Base-by-base conservation (phyloP, 305 asterid species). In the Fraxinus sp. region DNA sequence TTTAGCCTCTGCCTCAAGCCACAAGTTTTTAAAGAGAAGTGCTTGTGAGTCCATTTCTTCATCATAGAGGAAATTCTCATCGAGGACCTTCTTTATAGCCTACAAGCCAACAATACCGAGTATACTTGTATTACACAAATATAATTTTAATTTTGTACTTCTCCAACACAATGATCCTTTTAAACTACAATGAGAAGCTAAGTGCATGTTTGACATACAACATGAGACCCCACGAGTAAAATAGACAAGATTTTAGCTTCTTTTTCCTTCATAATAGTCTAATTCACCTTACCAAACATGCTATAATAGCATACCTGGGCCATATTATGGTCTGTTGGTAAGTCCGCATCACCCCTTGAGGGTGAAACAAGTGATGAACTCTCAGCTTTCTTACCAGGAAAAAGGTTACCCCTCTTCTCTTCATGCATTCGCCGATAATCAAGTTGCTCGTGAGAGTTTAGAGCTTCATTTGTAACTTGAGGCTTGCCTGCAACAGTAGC, bases 1-100 rank as follows among this genome's bases (percentile, higher is more conserved):
- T 85, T 90, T 90, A 75, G 98, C 98, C 88, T 96, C 99, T 0
- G 99, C 95, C 81, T 96, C 97, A 3, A 94, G 97, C 99, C 99
- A 96, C 86, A 94, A 82, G 86, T 77, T 94, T 89, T 93, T 94
- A 86, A 91, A 96, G 30, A 94, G 88, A 79, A 85, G 89, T 81
- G 95, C 90, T 78, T 89, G 93, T 30, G 97, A 81, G 41, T 89
- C 90, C 89, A 89, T 88, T 77, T 88, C 93, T 85, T 91, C 95
- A 77, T 88, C 85, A 49, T 62, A 79, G 62, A 73, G 85, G 80
- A 93, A 92, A 89, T 94, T 93, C 87, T 94, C 96, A 78, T 91
- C 91, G 33, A 96, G 98, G 78, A 94, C 92, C 82, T 85, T 92
- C 91, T 87, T 87, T 83, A 96, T 94, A 83, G 92, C 95, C 99